Evolutionary conservation across 192 early-diverging fungal genomes (phyloP), one percentile per base, ranked within the genome.

Genomic region (Lobosporangium transversale): DNA sequence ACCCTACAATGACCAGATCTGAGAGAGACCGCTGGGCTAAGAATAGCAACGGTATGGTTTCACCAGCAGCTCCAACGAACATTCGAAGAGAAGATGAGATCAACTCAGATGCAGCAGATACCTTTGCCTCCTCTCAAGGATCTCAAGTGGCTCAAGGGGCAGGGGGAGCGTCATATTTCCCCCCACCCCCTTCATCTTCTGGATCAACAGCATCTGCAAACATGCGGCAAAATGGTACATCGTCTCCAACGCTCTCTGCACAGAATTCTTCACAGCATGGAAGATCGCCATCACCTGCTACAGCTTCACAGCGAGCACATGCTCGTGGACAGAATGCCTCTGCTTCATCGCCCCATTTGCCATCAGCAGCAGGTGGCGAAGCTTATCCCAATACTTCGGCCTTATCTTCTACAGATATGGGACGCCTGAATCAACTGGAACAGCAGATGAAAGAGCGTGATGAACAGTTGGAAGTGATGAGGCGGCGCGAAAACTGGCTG

Each of bases 401-500:
- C 17, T 20, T 30, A 23, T 54, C 68, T 0, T 31, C 53, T 17
- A 45, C 58, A 12, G 55, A 47, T 31, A 10, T 54, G 15, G 37
- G 44, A 1, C 47, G 53, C 11, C 17, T 53, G 33, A 50, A 44
- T 36, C 55, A 74, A 31, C 24, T 65, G 5, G 71, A 66, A 24
- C 51, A 56, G 20, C 49, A 67, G 40, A 57, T 67, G 64, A 33
- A 48, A 48, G 64, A 66, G 11, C 58, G 61, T 8, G 71, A 75
- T 7, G 58, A 76, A 10, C 58, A 76, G n/a, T 31, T 76, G 7
- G 47, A 10, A 21, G 5, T 7, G 36, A 50, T 76, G 58, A 31
- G 32, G 10, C 66, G 35, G 20, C 70, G 68, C 11, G 66, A 79
- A 55, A 68, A 62, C 32, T 75, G 81, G 75, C 32, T 78, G 4